Conservation (phyloP, 768 basidiomycete genomes). For the Lactarius akahatsu region DNA sequence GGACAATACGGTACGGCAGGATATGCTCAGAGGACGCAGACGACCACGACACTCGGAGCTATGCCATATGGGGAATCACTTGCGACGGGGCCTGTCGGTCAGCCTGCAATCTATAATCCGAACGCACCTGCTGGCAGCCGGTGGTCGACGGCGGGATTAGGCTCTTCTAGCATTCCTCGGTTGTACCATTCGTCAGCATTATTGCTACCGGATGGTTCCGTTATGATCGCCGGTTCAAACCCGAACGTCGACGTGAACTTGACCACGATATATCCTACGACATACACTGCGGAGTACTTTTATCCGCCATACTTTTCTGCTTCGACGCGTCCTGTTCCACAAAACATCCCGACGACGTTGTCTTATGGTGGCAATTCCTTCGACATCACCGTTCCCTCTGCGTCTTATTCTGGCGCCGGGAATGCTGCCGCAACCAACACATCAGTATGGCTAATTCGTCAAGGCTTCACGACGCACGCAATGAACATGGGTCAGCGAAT, state of each 20-base stretch:
- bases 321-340: conserved; percentile 61
- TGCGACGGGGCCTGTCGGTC: conserved; percentile 73
- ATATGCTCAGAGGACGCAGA: conserved; percentile 54
- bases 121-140: conserved; percentile 64
- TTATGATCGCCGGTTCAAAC: conserved; percentile 89
- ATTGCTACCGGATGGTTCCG: conserved; percentile 80
- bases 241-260: conserved; percentile 82
- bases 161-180: conserved; percentile 63
- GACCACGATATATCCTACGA: conserved; percentile 62
- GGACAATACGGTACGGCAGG: conserved; percentile 85
- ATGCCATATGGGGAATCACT: conserved; percentile 75
- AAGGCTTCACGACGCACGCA: conserved; percentile 80
- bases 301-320: conserved; percentile 88
- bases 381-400: conserved; percentile 65
- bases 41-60: conserved; percentile 37
- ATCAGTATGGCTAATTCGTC: conserved; percentile 72
- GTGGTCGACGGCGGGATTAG: conserved; percentile 71
- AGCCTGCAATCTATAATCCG: conserved; percentile 81
- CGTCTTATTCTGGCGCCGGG: conserved; percentile 61
- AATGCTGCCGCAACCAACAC: conserved; percentile 72
- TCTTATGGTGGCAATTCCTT: conserved; percentile 82
- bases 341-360: conserved; percentile 66
- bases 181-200: conserved; percentile 91
- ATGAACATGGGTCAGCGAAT: conserved; percentile 87
- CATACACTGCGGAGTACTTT: conserved; percentile 82